Evolutionary conservation across 129 eudicot genomes (phyloP).

Genomic region (Apium graveolens): DNA sequence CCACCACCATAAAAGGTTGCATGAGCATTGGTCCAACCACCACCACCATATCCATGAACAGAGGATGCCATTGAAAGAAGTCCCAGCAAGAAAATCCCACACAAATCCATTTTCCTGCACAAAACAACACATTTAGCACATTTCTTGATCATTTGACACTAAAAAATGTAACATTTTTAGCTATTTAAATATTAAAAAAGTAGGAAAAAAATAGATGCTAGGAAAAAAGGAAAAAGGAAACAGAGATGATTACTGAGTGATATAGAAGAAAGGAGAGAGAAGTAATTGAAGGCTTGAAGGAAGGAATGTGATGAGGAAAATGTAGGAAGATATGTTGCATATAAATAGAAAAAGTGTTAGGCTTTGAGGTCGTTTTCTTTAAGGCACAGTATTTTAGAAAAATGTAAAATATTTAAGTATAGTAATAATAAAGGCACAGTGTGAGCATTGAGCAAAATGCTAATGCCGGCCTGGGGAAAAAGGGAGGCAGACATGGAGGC

Average conservation of each 20-base stretch:
- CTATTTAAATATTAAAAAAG: background rate
- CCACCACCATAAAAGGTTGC: constrained; percentile 70
- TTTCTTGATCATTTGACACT: background rate
- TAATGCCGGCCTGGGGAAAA: constrained; percentile 2
- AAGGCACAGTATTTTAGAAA: background rate
- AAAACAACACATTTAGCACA: background rate
- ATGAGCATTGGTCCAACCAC: constrained; percentile 41
- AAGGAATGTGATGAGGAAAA: constrained; percentile 8
- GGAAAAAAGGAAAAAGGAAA: background rate
- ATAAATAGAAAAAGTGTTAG: background rate
- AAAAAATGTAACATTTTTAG: background rate
- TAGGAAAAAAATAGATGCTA: background rate
- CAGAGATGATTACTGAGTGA: constrained; percentile 10
- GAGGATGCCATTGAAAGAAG: constrained; percentile 25
- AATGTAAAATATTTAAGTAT: background rate
- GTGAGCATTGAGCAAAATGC: background rate
- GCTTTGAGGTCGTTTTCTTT: background rate
- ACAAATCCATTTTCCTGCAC: constrained; percentile 20
- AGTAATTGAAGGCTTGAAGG: background rate
- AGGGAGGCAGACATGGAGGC: background rate
- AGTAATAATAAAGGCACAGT: background rate
- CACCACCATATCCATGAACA: constrained; percentile 29
- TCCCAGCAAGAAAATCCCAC: constrained; percentile 27
- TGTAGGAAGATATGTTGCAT: background rate
- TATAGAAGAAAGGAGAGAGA: background rate